A percentile compares a stretch with the other conserved stretches of the same genome.
These are phyloP conservation scores for Umbilicus rupestris DNA, from an alignment of 164 flowering plant species.

Conservation along the genomic window DNA sequence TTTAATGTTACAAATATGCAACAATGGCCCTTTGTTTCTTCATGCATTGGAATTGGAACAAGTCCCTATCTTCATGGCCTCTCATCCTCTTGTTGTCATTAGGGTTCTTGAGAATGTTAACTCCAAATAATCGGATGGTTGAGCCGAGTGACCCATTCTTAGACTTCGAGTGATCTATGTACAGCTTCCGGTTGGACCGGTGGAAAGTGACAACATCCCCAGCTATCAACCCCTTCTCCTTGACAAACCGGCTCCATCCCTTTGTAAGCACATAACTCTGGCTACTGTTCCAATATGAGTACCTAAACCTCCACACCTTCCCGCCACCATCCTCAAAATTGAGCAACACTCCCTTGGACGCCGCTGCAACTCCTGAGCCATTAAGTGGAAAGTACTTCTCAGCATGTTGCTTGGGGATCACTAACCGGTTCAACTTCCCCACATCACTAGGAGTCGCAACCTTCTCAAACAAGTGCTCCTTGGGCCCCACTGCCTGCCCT, in stretches of 20 bases:
- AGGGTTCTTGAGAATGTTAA: background rate
- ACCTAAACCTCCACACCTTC: constrained; percentile 68
- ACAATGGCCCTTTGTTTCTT: constrained; percentile 2
- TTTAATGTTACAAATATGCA: background rate
- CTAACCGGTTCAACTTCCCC: constrained; percentile 87
- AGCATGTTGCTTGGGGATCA: constrained; percentile 89
- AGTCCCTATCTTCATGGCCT: background rate
- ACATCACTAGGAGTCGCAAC: constrained; percentile 96
- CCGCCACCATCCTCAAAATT: constrained; percentile 50
- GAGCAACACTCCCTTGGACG: constrained; percentile 42
- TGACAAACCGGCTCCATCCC: constrained; percentile 80
- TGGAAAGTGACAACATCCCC: constrained; percentile 55
- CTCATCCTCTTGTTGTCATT: background rate
- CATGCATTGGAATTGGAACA: background rate
- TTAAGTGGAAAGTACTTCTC: constrained; percentile 71
- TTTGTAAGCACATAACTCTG: constrained; percentile 74
- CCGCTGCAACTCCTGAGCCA: constrained; percentile 3
- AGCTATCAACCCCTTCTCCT: constrained; percentile 57
- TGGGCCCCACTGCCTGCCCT: constrained; percentile 16
- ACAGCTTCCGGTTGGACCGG: constrained; percentile 46
- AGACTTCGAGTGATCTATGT: constrained; percentile 45
- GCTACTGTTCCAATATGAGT: constrained; percentile 79
- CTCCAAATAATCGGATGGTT: background rate
- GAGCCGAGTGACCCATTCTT: constrained; percentile 7
- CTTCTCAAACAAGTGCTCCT: constrained; percentile 67